A percentile compares a stretch with the other conserved stretches of the same genome.
Conservation (phyloP, 2,329 filamentous ascomycete species). For the Triangularia verruculosa region DNA sequence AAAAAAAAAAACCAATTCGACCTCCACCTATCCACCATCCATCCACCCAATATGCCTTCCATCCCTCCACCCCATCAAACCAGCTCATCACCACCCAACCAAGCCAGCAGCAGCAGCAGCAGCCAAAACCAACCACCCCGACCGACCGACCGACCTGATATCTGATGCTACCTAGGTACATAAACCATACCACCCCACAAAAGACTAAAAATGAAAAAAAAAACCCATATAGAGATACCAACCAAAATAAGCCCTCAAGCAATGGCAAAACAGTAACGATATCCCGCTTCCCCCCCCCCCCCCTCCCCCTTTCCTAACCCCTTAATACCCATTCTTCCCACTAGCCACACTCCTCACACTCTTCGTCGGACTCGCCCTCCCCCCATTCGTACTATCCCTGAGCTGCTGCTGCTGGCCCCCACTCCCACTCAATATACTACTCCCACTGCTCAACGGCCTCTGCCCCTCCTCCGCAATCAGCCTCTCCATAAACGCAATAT, state of each 20-base stretch:
- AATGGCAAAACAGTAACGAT: not conserved
- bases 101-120: not conserved
- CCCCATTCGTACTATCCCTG: conserved; percentile 20
- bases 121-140: too few species aligned
- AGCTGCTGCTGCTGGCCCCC: too few species aligned
- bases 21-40: not conserved
- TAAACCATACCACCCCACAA: not conserved
- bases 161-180: not conserved
- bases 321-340: conserved; percentile 17
- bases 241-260: not conserved
- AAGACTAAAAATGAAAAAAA: not conserved
- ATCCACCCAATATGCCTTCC: not conserved
- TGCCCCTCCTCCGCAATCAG: conserved; percentile 54
- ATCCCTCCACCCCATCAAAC: not conserved
- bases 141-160: not conserved
- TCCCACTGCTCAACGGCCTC: conserved; percentile 28
- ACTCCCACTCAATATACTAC: not conserved
- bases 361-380: conserved; percentile 35
- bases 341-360: conserved; percentile 23
- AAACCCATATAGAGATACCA: not conserved
- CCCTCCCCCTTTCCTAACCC: not conserved
- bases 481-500: conserved; percentile 95
- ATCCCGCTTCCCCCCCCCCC: not conserved
- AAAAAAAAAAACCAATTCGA: not conserved
- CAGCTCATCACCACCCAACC: not conserved